Percentiles rank a stretch among this genome's conserved stretches.
phyloP scores from a whole-genome alignment of 345 rosid genomes.

The Eucalyptus coolabah region DNA sequence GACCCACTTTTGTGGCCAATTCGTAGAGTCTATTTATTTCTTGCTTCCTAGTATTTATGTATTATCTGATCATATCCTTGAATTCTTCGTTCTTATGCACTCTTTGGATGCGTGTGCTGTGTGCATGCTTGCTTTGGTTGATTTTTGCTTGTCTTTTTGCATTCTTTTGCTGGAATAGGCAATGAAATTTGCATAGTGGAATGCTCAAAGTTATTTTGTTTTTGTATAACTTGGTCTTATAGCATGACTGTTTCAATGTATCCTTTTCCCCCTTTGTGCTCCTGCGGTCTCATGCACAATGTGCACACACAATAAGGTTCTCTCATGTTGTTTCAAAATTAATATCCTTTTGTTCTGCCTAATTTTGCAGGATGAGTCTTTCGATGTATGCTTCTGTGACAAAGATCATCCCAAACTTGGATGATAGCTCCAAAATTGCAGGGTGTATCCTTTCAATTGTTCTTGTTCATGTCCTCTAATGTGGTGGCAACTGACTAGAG shows the following conservation, averaged over 20 bases:
- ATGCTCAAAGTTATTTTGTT: background rate
- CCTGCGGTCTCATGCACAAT: background rate
- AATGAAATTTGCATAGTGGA: background rate
- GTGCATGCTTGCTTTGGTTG: background rate
- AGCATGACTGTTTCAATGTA: background rate
- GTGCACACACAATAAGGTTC: background rate
- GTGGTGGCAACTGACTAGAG: background rate
- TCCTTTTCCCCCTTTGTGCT: background rate
- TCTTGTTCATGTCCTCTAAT: background rate
- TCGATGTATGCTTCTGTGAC: slow-evolving; percentile 88
- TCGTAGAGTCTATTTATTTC: background rate
- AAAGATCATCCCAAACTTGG: slow-evolving; percentile 57
- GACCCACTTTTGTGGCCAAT: background rate
- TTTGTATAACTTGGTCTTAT: background rate
- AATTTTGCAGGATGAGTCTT: slow-evolving; percentile 63
- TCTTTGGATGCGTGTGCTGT: background rate
- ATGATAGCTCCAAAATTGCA: slow-evolving; percentile 41
- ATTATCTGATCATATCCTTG: background rate
- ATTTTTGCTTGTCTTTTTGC: background rate
- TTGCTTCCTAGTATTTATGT: background rate
- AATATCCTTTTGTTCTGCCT: background rate
- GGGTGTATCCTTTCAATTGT: slow-evolving; percentile 61
- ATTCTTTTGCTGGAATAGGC: background rate
- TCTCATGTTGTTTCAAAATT: background rate
- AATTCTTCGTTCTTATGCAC: background rate